These are phyloP conservation scores for Meyerozyma guilliermondii DNA, from an alignment of 1,139 yeast genomes.

Conservation along the genomic window DNA sequence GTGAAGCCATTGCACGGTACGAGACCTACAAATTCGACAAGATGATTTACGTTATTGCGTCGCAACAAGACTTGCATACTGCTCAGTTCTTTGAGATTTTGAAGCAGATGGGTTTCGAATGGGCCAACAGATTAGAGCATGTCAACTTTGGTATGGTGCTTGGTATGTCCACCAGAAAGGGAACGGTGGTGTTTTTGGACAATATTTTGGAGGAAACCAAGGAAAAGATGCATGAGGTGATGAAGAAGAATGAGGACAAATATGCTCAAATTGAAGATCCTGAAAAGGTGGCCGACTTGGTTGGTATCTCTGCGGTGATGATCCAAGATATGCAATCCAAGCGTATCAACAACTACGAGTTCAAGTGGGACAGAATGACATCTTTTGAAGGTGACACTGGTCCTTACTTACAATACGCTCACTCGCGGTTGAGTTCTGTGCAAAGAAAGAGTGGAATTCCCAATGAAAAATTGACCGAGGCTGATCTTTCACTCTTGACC, in stretches of 20 bases:
- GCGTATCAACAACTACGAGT: conserved; percentile 92
- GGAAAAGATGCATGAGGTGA: conserved; percentile 94
- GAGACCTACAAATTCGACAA: conserved; percentile 84
- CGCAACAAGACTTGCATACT: conserved; percentile 91
- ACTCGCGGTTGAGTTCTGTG: conserved; percentile 92
- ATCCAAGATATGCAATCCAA: conserved; percentile 98
- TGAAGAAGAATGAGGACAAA: conserved; percentile 88
- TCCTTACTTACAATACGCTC: conserved; percentile 97
- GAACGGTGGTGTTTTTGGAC: conserved; percentile 96
- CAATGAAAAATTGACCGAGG: conserved; percentile 44
- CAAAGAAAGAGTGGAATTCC: conserved; percentile 72
- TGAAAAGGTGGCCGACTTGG: conserved; percentile 89
- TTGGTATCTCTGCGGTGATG: conserved; percentile 97
- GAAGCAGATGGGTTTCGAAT: conserved; percentile 85
- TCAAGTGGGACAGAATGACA: conserved; percentile 98
- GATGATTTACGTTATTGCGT: conserved; percentile 93
- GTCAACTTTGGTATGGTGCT: conserved; percentile 96
- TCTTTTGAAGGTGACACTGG: conserved; percentile 99
- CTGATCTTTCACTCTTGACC: conserved; percentile 66
- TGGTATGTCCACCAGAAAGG: conserved; percentile 98
- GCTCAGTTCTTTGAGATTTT: conserved; percentile 94
- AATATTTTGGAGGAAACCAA: conserved; percentile 91
- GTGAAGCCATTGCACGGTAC: conserved; percentile 92
- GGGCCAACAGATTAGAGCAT: conserved; percentile 79
- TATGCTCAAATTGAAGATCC: conserved; percentile 94